A percentile compares a stretch with the other conserved stretches of the same genome.
Evolutionary conservation across 2,329 filamentous ascomycete species (phyloP).

Genomic region (Penicillium italicum): DNA sequence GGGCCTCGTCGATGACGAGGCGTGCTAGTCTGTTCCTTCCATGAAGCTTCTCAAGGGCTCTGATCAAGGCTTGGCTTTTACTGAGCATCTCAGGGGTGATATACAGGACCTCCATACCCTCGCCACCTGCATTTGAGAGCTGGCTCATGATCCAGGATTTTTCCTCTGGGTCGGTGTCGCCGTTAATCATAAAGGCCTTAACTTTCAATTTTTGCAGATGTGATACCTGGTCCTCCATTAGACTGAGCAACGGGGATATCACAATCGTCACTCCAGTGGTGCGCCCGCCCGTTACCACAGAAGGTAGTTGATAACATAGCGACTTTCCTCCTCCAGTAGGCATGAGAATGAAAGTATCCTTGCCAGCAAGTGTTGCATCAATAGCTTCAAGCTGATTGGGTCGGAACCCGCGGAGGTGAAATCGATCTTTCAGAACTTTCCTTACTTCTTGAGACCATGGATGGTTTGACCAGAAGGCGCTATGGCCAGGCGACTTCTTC

Average conservation of each 20-base stretch:
- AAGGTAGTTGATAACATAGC: slow-evolving; percentile 91
- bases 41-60: slow-evolving; percentile 66
- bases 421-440: slow-evolving; percentile 73
- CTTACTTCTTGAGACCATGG: slow-evolving; percentile 86
- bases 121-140: slow-evolving; percentile 61
- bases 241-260: slow-evolving; percentile 86
- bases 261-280: slow-evolving; percentile 86
- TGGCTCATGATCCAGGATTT: slow-evolving; percentile 63
- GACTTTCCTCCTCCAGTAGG: slow-evolving; percentile 97
- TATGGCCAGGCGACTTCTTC: slow-evolving; percentile 33
- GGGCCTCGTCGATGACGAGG: slow-evolving; percentile 96
- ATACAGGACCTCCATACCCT: slow-evolving; percentile 83
- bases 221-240: slow-evolving; percentile 95
- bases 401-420: slow-evolving; percentile 81
- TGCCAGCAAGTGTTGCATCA: slow-evolving; percentile 81
- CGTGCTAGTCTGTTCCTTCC: slow-evolving; percentile 70
- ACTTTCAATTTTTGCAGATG: slow-evolving; percentile 74
- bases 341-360: slow-evolving; percentile 95
- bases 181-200: slow-evolving; percentile 76
- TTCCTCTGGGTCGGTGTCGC: slow-evolving; percentile 63
- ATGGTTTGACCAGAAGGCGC: slow-evolving; percentile 54
- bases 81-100: slow-evolving; percentile 96
- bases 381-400: slow-evolving; percentile 93
- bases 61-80: slow-evolving; percentile 69
- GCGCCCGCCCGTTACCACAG: slow-evolving; percentile 73